Percentiles rank a stretch among this genome's conserved stretches.
These are phyloP conservation scores for Taphrina pruni DNA, from an alignment of 1,139 yeast species.

Conservation along the genomic window DNA sequence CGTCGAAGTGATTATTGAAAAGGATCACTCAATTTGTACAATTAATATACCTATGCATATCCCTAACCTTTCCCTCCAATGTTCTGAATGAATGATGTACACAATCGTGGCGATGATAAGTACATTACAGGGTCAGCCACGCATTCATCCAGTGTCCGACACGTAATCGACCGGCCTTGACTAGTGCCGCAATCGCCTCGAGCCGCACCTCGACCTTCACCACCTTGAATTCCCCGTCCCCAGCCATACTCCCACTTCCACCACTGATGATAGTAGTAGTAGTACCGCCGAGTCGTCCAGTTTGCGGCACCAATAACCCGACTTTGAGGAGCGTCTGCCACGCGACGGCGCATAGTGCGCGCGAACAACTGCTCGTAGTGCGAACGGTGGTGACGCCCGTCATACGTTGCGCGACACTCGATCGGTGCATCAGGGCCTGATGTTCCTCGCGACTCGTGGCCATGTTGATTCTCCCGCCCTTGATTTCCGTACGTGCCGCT, in stretches of 20 bases:
- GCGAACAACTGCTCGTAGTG: not conserved
- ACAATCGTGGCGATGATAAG: too few species aligned
- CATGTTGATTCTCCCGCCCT: constrained; percentile 60
- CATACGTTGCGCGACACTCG: constrained; percentile 30
- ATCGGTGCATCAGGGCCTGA: constrained; percentile 47
- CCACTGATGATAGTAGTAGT: too few species aligned
- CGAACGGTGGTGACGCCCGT: constrained; percentile 22
- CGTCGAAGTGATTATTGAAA: not conserved
- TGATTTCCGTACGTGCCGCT: constrained; percentile 72
- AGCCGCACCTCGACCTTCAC: constrained; percentile 16
- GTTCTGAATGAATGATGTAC: too few species aligned
- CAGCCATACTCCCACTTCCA: not conserved
- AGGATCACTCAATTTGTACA: not conserved
- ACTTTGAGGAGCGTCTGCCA: constrained; percentile 25
- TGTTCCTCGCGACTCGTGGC: constrained; percentile 82
- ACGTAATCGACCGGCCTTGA: constrained; percentile 1
- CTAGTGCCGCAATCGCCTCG: not conserved
- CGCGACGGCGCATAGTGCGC: constrained; percentile 13
- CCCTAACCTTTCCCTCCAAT: not conserved
- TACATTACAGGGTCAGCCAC: constrained; percentile 10
- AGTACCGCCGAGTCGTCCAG: constrained; percentile 30
- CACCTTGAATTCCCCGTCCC: constrained; percentile 19
- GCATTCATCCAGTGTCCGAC: constrained; percentile 18
- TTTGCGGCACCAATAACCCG: constrained; percentile 43
- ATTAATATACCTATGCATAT: not conserved